Percentiles rank a stretch among this genome's conserved stretches.
Conservation (phyloP, 306 rosid genomes). For the Cucumis cinereus region DNA sequence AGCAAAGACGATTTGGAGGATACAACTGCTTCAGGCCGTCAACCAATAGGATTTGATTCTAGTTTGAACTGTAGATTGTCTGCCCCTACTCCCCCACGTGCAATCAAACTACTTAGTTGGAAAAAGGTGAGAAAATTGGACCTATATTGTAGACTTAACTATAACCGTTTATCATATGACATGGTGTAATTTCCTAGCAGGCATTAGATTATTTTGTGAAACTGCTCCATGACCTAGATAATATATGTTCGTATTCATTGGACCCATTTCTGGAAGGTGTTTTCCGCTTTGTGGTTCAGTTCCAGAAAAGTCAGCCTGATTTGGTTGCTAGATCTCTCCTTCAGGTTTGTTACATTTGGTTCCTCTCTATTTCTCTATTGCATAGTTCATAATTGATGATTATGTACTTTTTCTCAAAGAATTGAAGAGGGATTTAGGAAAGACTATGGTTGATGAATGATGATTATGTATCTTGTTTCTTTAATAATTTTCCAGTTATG, state of each 20-base stretch:
- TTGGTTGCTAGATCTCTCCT: conserved; percentile 93
- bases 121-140: conserved; percentile 35
- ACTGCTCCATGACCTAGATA: conserved; percentile 69
- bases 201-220: conserved; percentile 74
- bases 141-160: neutral
- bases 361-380: neutral
- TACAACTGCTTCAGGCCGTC: conserved; percentile 81
- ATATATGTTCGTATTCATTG: conserved; percentile 59
- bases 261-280: conserved; percentile 60
- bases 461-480: neutral
- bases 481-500: neutral
- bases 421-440: neutral
- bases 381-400: neutral
- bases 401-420: neutral
- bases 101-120: conserved; percentile 70
- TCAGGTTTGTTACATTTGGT: conserved; percentile 42
- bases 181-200: conserved; percentile 34
- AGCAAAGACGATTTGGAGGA: conserved; percentile 29
- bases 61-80: conserved; percentile 74
- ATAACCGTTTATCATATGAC: conserved; percentile 3
- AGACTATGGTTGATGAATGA: neutral
- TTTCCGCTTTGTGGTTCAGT: conserved; percentile 71
- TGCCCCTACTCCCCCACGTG: conserved; percentile 94
- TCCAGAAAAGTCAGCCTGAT: conserved; percentile 87
- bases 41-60: conserved; percentile 90